Percentiles rank a stretch among this genome's conserved stretches.
Evolutionary conservation across 75 land plant genomes (phyloP).

Genomic region (Chamaecyparis obtusa): DNA sequence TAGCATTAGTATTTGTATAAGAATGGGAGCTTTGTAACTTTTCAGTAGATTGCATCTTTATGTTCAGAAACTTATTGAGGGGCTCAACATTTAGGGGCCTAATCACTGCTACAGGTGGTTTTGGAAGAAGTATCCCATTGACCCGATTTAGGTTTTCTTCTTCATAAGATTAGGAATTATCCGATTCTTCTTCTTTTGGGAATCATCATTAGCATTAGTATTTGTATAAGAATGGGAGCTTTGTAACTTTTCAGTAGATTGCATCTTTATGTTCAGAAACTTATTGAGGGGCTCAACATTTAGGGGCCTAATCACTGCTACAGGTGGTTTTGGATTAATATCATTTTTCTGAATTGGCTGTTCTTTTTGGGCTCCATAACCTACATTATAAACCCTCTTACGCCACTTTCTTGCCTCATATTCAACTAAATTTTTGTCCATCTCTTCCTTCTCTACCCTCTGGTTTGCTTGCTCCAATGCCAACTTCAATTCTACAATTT

Average conservation of each 20-base stretch:
- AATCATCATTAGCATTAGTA: neutral
- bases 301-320: neutral
- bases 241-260: neutral
- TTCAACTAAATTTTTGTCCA: neutral
- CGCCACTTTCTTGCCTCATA: neutral
- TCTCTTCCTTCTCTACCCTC: neutral
- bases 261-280: neutral
- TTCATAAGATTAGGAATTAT: neutral
- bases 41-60: neutral
- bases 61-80: neutral
- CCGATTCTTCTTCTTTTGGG: neutral
- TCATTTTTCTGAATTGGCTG: neutral
- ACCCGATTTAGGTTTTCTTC: neutral
- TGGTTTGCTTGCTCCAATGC: neutral
- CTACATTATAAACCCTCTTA: neutral
- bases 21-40: neutral
- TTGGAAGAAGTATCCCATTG: neutral
- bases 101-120: neutral
- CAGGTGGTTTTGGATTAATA: neutral
- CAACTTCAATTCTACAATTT: neutral
- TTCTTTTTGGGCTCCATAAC: neutral
- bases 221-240: neutral
- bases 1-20: neutral
- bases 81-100: slow-evolving; percentile 2
- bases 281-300: slow-evolving; percentile 1